A percentile compares a stretch with the other conserved stretches of the same genome.
Conservation (phyloP, 371 early-diverging fungal species). For the Chytridium lagenaria region DNA sequence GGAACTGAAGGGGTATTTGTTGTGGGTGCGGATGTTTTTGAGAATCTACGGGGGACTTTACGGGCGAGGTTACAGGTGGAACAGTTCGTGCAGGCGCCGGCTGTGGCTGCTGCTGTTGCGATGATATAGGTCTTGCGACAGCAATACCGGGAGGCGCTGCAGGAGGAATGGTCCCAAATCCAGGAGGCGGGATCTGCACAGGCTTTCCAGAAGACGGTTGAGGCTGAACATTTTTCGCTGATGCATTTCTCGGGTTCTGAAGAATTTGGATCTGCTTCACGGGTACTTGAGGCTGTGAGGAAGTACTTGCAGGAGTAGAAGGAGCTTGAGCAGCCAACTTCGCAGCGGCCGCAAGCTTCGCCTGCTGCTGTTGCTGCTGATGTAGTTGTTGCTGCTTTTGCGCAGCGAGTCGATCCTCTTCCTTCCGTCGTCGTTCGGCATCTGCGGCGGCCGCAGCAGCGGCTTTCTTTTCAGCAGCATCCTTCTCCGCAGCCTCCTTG, state of each 20-base stretch:
- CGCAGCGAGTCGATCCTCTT: slow-evolving; percentile 1
- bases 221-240: neutral
- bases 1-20: neutral
- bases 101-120: neutral
- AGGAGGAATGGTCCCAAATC: neutral
- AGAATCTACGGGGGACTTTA: neutral
- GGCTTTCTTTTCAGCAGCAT: slow-evolving; percentile 30
- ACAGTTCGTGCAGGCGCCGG: neutral
- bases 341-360: slow-evolving; percentile 5
- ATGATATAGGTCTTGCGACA: neutral
- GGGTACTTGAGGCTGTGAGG: neutral
- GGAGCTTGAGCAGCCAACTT: neutral
- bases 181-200: neutral
- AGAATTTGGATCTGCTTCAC: slow-evolving; percentile 11
- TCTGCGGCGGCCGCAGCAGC: slow-evolving; percentile 12
- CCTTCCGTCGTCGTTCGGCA: slow-evolving; percentile 7
- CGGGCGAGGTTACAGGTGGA: neutral
- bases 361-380: neutral
- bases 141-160: slow-evolving; percentile 1
- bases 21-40: neutral
- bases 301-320: neutral
- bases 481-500: slow-evolving; percentile 48
- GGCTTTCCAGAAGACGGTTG: neutral
- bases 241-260: neutral
- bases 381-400: no score